Evolutionary conservation across 805 yeast species (phyloP), one percentile per base, ranked within the genome.

Genomic region (Candida germanica): DNA sequence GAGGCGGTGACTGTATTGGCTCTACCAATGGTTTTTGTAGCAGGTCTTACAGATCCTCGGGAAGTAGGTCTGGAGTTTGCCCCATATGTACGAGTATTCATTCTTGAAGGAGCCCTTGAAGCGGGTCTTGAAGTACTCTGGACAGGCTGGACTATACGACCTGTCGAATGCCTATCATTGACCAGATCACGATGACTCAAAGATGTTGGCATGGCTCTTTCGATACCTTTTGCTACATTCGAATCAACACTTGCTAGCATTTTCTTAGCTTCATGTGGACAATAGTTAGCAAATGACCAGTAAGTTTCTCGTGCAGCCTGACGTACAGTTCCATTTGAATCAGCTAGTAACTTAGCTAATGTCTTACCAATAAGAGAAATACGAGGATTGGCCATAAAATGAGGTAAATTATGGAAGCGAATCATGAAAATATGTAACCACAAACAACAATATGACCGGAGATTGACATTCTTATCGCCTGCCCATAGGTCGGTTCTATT

Each of bases 301-400:
- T 73, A 91, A 0, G 87, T 69, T 3, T 68, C 64, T 53, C 95
- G 73, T 65, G 82, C 84, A 0, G 77, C 64, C 48, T 80, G 94
- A 45, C 97, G 71, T 0, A 86, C 96, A 0, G 75, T 64, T 0
- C 89, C 87, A 40, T 83, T 83, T 0, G 96, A 86, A 55, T 89
- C 98, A 1, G 76, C 54, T 1, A 93, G 63, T 14, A 91, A 81
- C 47, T 76, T 80, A 3, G 61, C 42, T 1, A 87, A 51, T 12
- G 71, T 83, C 7, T 66, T 42, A 1, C 53, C 47, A 23, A 18
- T 28, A 34, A 35, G 20, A 20, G 47, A 37, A 9, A 62, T 29
- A 28, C 32, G 20, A 6, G 33, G 22, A 12, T 18, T 10, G 4
- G 23, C 34, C 1, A 27, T n/a, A 16, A 42, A 51, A 13, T 26